These are phyloP conservation scores for Pythium sukuiense DNA, from an alignment of 352 stramenopile genomes.

Conservation along the genomic window DNA sequence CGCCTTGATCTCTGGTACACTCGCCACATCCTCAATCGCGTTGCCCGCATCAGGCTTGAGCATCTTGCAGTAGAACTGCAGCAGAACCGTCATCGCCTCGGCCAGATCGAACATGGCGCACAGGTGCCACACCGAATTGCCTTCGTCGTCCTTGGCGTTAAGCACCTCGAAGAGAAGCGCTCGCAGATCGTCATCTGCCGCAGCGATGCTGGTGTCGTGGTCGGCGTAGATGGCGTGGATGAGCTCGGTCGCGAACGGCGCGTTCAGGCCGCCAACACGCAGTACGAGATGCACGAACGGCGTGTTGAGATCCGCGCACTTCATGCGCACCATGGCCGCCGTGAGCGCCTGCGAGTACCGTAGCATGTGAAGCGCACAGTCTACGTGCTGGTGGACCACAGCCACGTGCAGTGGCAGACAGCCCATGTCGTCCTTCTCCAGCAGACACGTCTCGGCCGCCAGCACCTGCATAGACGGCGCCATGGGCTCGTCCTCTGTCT, in stretches of 20 bases:
- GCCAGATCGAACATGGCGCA: conserved; percentile 68
- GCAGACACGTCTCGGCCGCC: conserved; percentile 49
- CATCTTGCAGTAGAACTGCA: conserved; percentile 47
- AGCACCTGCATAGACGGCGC: conserved; percentile 38
- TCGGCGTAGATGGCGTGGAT: conserved; percentile 41
- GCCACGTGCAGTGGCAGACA: conserved; percentile 80
- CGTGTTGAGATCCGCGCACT: conserved; percentile 60
- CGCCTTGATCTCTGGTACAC: conserved; percentile 31
- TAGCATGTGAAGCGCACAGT: conserved; percentile 48
- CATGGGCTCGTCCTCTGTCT: conserved; percentile 1
- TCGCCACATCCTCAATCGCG: conserved; percentile 8
- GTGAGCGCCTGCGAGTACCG: conserved; percentile 67
- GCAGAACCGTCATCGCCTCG: conserved; percentile 42
- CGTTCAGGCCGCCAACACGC: conserved; percentile 61
- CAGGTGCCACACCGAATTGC: conserved; percentile 78
- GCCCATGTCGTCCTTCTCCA: conserved; percentile 84
- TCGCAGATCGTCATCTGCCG: conserved; percentile 37
- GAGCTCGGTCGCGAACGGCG: conserved; percentile 41
- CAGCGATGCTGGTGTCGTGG: background rate
- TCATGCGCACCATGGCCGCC: conserved; percentile 63
- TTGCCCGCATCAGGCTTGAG: conserved; percentile 9
- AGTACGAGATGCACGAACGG: conserved; percentile 72
- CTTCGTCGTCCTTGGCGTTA: conserved; percentile 62
- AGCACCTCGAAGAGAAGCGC: conserved; percentile 55
- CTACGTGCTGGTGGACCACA: conserved; percentile 52